Conservation (phyloP, 371 early-diverging fungal species). For the Funneliformis caledonium region DNA sequence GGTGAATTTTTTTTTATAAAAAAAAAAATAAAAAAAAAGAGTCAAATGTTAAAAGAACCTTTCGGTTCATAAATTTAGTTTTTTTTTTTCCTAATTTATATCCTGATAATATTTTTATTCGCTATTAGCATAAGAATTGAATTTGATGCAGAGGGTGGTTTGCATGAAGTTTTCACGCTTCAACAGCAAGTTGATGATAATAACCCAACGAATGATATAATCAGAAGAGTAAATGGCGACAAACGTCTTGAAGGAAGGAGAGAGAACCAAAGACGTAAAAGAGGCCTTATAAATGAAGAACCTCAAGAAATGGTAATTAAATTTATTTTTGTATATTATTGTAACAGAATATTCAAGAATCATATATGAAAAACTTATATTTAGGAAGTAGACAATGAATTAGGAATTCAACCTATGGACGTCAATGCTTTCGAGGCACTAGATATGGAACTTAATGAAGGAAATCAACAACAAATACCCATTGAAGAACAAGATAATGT, state of each 20-base stretch:
- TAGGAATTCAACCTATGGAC: not conserved
- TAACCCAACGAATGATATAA: not conserved
- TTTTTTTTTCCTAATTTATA: not conserved
- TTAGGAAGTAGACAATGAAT: not conserved
- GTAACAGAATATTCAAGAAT: not conserved
- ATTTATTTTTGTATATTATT: not conserved
- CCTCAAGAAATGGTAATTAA: constrained; percentile 3
- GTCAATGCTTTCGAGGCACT: not conserved
- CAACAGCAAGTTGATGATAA: not conserved
- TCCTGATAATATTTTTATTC: not conserved
- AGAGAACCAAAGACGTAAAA: not conserved
- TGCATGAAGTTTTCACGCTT: not conserved
- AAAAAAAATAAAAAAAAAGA: too few species aligned
- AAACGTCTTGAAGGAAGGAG: not conserved
- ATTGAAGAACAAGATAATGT: not conserved
- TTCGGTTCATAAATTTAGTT: not conserved
- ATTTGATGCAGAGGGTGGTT: constrained; percentile 28
- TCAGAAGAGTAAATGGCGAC: constrained; percentile 25
- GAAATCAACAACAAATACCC: not conserved
- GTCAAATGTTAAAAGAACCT: too few species aligned
- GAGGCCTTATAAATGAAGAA: not conserved
- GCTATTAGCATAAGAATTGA: constrained; percentile 32
- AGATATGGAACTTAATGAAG: not conserved
- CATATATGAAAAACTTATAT: not conserved
- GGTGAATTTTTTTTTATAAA: not conserved